These are phyloP conservation scores for Exophiala alcalophila DNA, from an alignment of 2,329 filamentous ascomycete species.

Conservation along the genomic window DNA sequence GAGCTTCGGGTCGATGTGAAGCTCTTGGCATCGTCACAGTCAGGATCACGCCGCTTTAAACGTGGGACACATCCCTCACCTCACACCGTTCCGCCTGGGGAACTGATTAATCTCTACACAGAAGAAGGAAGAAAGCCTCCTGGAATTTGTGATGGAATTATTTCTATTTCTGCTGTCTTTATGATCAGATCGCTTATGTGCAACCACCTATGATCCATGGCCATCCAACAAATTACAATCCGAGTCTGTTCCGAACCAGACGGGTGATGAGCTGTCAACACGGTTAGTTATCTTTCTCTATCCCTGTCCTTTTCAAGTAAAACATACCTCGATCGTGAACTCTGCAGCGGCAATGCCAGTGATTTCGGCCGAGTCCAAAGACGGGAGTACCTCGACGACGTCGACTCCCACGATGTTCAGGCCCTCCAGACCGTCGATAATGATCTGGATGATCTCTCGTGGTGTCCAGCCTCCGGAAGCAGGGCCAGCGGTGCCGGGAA, in stretches of 20 bases:
- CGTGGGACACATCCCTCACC: too few relatives aligned
- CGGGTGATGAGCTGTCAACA: constrained; percentile 6
- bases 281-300: not conserved
- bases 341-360: constrained; percentile 19
- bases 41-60: too few relatives aligned
- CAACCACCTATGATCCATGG: too few relatives aligned
- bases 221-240: constrained; percentile 2
- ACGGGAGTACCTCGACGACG: constrained; percentile 16
- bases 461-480: constrained; percentile 16
- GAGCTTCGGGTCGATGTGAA: constrained; percentile 5
- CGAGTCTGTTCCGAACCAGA: constrained; percentile 13
- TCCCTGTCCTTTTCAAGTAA: not conserved
- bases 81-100: too few relatives aligned
- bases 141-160: too few relatives aligned
- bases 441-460: constrained; percentile 17
- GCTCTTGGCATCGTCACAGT: too few relatives aligned
- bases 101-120: too few relatives aligned
- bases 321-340: constrained; percentile 16
- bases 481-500: constrained; percentile 13
- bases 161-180: too few relatives aligned
- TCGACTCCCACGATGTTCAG: constrained; percentile 20
- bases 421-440: constrained; percentile 14
- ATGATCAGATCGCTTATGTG: too few relatives aligned
- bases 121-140: too few relatives aligned
- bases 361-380: constrained; percentile 13